Conservation (phyloP, 2,329 filamentous ascomycete species). For the Fusarium nodosum region DNA sequence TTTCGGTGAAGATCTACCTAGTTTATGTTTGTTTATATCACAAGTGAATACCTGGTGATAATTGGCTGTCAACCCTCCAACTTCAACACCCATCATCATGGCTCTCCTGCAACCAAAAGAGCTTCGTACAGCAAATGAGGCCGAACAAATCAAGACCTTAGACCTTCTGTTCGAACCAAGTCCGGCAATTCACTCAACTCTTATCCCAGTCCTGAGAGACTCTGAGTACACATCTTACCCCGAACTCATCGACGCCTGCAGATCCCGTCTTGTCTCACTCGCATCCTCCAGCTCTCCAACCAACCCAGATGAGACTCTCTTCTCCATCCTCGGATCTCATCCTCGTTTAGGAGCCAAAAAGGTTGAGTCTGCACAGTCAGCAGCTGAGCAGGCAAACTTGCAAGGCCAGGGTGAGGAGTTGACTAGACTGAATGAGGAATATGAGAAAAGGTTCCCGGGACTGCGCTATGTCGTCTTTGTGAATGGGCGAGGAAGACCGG, state of each 20-base stretch:
- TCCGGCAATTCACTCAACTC: constrained; percentile 77
- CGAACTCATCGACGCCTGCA: constrained; percentile 76
- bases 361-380: constrained; percentile 84
- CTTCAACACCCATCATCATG: constrained; percentile 40
- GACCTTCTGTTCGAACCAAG: constrained; percentile 90
- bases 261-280: constrained; percentile 72
- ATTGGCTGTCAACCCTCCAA: constrained; percentile 3
- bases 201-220: constrained; percentile 73
- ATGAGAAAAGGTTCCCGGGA: constrained; percentile 85
- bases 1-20: background rate
- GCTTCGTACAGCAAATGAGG: constrained; percentile 68
- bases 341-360: constrained; percentile 86
- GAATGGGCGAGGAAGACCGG: constrained; percentile 79
- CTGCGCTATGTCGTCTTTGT: constrained; percentile 93
- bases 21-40: constrained; percentile 2
- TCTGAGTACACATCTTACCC: constrained; percentile 74
- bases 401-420: constrained; percentile 73
- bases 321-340: constrained; percentile 83
- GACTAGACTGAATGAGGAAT: constrained; percentile 77
- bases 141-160: constrained; percentile 70
- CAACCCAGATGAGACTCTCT: constrained; percentile 67
- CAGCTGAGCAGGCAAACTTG: constrained; percentile 84
- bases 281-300: constrained; percentile 62
- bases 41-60: background rate
- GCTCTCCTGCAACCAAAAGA: constrained; percentile 69